Evolutionary conservation across 2,329 filamentous ascomycete species (phyloP).

Genomic region (Trichophaea hybrida): DNA sequence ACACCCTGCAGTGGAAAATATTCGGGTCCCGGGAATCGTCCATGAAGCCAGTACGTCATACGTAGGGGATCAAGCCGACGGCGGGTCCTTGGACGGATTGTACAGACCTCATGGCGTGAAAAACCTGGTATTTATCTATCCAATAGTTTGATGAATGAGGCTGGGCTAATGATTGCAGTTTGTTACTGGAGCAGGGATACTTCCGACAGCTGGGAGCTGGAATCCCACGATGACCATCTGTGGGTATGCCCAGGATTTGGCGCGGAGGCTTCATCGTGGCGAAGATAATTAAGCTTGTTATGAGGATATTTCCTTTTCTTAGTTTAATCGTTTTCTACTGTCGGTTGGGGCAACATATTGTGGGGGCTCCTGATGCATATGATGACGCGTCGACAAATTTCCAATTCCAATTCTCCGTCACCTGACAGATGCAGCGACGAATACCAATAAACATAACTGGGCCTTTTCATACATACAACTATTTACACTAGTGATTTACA

Average conservation of each 20-base stretch:
- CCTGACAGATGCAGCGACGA: too few species aligned
- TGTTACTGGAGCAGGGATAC: background rate
- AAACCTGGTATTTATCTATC: background rate
- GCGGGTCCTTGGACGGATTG: background rate
- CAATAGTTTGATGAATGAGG: background rate
- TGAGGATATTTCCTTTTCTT: too few species aligned
- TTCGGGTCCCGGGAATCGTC: conserved; percentile 3
- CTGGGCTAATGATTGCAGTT: background rate
- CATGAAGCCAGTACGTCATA: conserved; percentile 4
- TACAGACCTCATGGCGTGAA: conserved; percentile 4
- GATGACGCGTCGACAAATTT: too few species aligned
- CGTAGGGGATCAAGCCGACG: background rate
- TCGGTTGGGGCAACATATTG: too few species aligned
- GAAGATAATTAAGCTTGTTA: background rate
- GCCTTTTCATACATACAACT: too few species aligned
- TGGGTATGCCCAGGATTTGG: conserved; percentile 6
- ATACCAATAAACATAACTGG: too few species aligned
- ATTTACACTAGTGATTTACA: too few species aligned
- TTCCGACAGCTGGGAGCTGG: conserved; percentile 2
- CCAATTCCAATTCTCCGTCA: too few species aligned
- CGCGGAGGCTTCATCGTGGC: background rate
- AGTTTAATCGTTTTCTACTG: too few species aligned
- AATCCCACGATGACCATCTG: conserved; percentile 7
- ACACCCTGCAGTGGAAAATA: background rate
- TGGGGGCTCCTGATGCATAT: too few species aligned